Evolutionary conservation across 139 green algal genomes (phyloP).

Genomic region (Coelastrella sp.): DNA sequence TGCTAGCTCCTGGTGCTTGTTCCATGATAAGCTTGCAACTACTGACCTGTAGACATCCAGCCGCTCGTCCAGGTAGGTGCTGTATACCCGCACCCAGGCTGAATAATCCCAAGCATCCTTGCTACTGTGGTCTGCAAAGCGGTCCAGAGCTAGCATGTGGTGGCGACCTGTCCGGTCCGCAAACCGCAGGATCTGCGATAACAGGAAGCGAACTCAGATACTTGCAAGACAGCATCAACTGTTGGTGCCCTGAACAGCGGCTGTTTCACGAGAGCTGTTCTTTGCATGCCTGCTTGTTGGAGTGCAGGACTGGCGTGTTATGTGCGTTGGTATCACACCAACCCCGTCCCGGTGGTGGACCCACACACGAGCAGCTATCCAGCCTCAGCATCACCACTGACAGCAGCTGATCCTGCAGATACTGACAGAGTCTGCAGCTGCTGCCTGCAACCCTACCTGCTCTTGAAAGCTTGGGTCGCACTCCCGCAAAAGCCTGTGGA

Average conservation of each 20-base stretch:
- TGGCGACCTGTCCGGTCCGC: conserved; percentile 62
- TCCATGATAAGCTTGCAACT: no score
- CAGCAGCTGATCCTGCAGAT: neutral
- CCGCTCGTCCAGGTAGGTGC: conserved; percentile 92
- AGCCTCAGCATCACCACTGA: no score
- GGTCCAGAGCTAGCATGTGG: conserved; percentile 78
- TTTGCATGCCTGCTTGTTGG: no score
- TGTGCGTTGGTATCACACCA: no score
- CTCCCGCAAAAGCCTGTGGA: conserved; percentile 91
- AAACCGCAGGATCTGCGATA: conserved; percentile 66
- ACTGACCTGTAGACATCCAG: conserved; percentile 65
- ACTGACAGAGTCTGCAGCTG: neutral
- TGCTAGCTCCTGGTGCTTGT: no score
- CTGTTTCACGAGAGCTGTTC: neutral
- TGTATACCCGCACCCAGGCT: conserved; percentile 93
- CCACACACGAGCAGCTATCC: no score
- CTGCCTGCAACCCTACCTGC: conserved; percentile 53
- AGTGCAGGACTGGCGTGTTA: no score
- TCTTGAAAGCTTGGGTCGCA: conserved; percentile 80
- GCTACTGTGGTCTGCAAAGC: conserved; percentile 72
- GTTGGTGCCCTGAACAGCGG: no score
- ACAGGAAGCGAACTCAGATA: no score
- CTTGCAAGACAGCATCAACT: no score
- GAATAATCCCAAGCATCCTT: conserved; percentile 88
- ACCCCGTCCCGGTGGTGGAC: no score